Conservation (phyloP, 2,329 filamentous ascomycete species). For the Fusarium proliferatum region DNA sequence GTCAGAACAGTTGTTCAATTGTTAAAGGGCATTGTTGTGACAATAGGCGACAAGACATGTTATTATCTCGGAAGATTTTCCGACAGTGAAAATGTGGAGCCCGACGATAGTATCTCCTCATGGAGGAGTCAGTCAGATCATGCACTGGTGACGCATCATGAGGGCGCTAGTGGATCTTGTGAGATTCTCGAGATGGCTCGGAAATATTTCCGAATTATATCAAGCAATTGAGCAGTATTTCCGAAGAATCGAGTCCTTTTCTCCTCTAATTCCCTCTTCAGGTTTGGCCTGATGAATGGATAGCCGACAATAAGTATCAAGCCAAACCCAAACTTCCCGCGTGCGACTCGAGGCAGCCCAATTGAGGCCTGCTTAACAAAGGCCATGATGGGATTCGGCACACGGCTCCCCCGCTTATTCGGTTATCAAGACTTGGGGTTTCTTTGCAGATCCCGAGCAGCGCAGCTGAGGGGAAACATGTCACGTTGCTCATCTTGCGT, state of each 20-base stretch:
- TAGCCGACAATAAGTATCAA: constrained; percentile 1
- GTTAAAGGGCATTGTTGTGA: not conserved
- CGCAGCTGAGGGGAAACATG: constrained; percentile 11
- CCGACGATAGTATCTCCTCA: not conserved
- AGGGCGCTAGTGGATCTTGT: not conserved
- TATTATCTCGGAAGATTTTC: not conserved
- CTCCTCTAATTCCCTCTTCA: not conserved
- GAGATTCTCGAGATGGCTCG: not conserved
- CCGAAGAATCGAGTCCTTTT: not conserved
- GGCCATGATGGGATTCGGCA: constrained; percentile 13
- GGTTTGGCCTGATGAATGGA: not conserved
- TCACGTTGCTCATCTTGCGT: not conserved
- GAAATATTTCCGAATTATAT: not conserved
- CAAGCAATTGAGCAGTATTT: not conserved
- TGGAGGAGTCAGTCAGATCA: not conserved
- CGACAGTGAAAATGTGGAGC: not conserved
- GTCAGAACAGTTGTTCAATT: not conserved
- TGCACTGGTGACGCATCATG: not conserved
- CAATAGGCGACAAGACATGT: not conserved
- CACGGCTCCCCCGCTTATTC: constrained; percentile 22
- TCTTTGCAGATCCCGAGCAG: constrained; percentile 1
- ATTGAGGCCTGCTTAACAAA: not conserved
- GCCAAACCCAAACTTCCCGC: not conserved
- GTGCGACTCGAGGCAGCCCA: not conserved
- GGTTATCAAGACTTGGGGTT: constrained; percentile 1